Conservation (phyloP, 331 rosid genomes). For the Acacia pycnantha region DNA sequence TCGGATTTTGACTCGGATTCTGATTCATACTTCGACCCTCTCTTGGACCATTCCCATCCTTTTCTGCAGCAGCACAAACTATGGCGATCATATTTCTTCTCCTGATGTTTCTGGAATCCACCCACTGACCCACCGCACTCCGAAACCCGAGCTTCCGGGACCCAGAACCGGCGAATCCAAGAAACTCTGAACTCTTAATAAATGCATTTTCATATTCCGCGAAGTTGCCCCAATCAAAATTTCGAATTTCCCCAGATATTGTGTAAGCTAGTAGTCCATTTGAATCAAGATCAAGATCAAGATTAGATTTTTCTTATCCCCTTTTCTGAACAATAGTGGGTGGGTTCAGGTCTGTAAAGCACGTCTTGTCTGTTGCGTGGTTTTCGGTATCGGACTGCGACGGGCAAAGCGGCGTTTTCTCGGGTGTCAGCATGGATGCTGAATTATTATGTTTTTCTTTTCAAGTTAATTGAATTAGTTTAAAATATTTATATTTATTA, state of each 20-base stretch:
- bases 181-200: slow-evolving; percentile 40
- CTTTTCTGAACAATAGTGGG: not conserved
- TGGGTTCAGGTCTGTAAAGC: not conserved
- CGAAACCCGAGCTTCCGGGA: not conserved
- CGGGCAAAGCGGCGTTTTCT: not conserved
- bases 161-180: slow-evolving; percentile 28
- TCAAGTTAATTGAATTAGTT: too few relatives aligned
- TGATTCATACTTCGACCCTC: slow-evolving; percentile 39
- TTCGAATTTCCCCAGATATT: not conserved
- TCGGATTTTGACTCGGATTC: slow-evolving; percentile 37
- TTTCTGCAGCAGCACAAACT: slow-evolving; percentile 52
- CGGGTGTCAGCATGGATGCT: not conserved
- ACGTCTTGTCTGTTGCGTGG: not conserved
- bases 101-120: not conserved
- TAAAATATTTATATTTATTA: too few relatives aligned
- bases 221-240: not conserved
- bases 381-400: not conserved
- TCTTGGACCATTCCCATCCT: slow-evolving; percentile 39
- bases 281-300: not conserved
- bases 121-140: slow-evolving; percentile 22
- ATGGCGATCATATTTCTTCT: slow-evolving; percentile 29
- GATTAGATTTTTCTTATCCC: not conserved
- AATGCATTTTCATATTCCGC: slow-evolving; percentile 42
- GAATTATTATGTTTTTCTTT: not conserved
- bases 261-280: not conserved